Percentiles rank a stretch among this genome's conserved stretches.
Conservation (phyloP, 176 grass and related monocot species). For the Guadua angustifolia region DNA sequence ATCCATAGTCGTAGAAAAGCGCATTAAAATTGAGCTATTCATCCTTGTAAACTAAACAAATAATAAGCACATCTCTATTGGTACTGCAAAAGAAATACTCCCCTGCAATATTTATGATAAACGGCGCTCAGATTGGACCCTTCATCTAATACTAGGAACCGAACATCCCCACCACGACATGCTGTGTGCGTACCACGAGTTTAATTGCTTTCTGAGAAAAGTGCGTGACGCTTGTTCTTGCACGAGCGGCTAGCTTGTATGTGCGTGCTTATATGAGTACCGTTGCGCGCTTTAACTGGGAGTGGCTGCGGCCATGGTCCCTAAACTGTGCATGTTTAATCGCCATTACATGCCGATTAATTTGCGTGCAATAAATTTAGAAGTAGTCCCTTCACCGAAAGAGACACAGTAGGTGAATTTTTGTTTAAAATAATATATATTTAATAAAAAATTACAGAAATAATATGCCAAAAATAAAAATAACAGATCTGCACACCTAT, state of each 20-base stretch:
- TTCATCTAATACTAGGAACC: background rate
- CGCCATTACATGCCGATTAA: background rate
- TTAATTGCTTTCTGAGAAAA: background rate
- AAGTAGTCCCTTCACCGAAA: slow-evolving; percentile 1
- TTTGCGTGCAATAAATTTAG: background rate
- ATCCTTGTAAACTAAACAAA: background rate
- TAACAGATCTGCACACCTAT: too few species aligned
- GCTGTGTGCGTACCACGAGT: background rate
- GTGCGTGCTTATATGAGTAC: background rate
- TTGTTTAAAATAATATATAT: too few species aligned
- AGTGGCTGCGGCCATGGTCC: slow-evolving; percentile 12
- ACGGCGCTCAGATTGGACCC: background rate
- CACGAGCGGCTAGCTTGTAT: background rate
- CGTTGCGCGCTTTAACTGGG: slow-evolving; percentile 13
- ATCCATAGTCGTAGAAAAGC: background rate
- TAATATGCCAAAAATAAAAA: too few species aligned
- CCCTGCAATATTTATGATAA: background rate
- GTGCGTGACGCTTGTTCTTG: background rate
- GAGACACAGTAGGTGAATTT: background rate
- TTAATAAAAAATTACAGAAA: too few species aligned
- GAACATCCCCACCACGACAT: background rate
- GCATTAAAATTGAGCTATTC: background rate
- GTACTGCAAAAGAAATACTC: background rate
- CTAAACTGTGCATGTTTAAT: slow-evolving; percentile 3
- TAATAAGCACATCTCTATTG: background rate